Evolutionary conservation across 2,329 filamentous ascomycete genomes (phyloP).

Genomic region (Botrytis tulipae): DNA sequence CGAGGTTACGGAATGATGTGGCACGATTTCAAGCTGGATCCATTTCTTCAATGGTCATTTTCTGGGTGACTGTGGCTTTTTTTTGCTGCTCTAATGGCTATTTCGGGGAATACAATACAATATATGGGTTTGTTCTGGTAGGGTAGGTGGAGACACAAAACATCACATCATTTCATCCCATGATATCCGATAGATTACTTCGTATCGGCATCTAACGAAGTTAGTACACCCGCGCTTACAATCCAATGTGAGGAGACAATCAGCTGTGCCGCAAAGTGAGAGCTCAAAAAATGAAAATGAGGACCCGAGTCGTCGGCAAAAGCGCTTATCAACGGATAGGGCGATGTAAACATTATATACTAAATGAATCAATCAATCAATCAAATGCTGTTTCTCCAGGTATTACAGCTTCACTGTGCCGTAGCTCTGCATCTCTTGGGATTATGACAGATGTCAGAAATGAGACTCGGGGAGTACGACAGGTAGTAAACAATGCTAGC

Average conservation of each 20-base stretch:
- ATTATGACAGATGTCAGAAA: slow-evolving; percentile 1
- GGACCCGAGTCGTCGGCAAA: slow-evolving; percentile 1
- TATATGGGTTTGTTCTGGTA: background rate
- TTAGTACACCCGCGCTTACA: slow-evolving; percentile 1
- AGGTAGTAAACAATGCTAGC: background rate
- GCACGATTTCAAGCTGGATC: background rate
- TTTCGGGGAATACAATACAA: background rate
- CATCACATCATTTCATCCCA: slow-evolving; percentile 3
- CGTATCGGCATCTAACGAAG: background rate
- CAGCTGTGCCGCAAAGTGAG: background rate
- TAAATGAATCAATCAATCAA: background rate
- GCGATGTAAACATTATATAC: background rate
- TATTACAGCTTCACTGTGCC: background rate
- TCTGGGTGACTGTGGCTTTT: background rate
- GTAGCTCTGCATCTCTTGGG: background rate
- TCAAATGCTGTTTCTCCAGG: background rate
- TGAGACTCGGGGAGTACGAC: background rate
- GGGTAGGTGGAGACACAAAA: background rate
- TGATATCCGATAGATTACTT: background rate
- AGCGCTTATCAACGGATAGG: background rate
- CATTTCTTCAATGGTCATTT: background rate
- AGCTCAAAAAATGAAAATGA: background rate
- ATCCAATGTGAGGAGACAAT: background rate
- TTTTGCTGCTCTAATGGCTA: background rate
- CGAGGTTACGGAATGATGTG: background rate